Evolutionary conservation across 75 land plant genomes (phyloP).

Genomic region (Selaginella moellendorffii): DNA sequence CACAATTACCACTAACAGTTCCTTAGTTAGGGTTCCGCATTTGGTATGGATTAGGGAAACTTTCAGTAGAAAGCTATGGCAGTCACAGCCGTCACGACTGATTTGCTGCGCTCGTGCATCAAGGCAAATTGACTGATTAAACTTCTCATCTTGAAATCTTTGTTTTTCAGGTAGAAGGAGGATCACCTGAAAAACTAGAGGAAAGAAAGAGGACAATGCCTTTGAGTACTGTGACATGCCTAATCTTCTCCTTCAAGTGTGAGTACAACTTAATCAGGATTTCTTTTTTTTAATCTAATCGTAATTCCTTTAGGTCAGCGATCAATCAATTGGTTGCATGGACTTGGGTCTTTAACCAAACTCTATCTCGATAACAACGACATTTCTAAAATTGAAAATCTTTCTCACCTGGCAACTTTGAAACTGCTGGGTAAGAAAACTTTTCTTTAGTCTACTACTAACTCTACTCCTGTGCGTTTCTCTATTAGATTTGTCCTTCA

Average conservation of each 20-base stretch:
- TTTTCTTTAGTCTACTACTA: too few species aligned
- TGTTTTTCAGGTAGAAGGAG: constrained; percentile 17
- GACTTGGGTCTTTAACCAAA: constrained; percentile 15
- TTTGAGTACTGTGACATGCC: constrained; percentile 15
- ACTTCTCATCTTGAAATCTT: neutral
- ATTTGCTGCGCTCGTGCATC: constrained; percentile 9
- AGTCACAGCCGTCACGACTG: constrained; percentile 7
- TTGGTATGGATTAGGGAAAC: too few species aligned
- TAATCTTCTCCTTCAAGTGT: constrained; percentile 21
- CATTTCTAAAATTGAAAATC: constrained; percentile 20
- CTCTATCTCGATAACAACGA: constrained; percentile 24
- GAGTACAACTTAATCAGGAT: neutral
- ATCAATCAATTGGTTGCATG: constrained; percentile 16
- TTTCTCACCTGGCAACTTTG: constrained; percentile 13
- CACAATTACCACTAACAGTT: too few species aligned
- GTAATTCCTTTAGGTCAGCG: constrained; percentile 14
- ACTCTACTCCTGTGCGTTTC: too few species aligned
- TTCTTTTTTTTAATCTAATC: neutral
- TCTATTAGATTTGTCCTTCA: constrained; percentile 27
- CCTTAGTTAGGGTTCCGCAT: too few species aligned
- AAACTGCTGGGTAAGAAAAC: constrained; percentile 16
- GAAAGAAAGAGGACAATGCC: constrained; percentile 20
- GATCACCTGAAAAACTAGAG: constrained; percentile 18
- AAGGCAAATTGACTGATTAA: constrained; percentile 4
- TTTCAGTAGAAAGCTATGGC: too few species aligned